Percentiles rank a stretch among this genome's conserved stretches.
Evolutionary conservation across 345 rosid genomes (phyloP).

Genomic region (Syzygium aqueum): DNA sequence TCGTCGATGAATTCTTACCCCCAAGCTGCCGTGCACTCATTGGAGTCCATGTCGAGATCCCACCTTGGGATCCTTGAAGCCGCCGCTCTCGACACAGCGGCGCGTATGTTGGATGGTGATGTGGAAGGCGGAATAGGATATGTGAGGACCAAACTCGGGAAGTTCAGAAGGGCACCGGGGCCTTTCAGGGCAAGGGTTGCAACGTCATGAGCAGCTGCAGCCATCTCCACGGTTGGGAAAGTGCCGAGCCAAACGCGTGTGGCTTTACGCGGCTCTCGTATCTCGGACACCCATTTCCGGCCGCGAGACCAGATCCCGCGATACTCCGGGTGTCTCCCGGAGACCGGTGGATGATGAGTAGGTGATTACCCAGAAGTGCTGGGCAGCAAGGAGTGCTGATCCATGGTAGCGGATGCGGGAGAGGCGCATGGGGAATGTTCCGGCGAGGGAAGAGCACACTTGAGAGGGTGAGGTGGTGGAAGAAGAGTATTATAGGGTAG

Average conservation of each 20-base stretch:
- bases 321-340: slow-evolving; percentile 36
- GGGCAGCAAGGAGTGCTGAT: neutral
- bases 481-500: neutral
- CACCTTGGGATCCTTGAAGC: slow-evolving; percentile 11
- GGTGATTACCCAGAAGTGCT: neutral
- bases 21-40: neutral
- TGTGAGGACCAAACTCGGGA: slow-evolving; percentile 33
- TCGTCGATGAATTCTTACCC: slow-evolving; percentile 47
- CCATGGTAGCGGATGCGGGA: neutral
- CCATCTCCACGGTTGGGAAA: slow-evolving; percentile 72
- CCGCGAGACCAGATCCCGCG: slow-evolving; percentile 68
- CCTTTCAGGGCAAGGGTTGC: slow-evolving; percentile 82
- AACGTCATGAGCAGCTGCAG: slow-evolving; percentile 77
- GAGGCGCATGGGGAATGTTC: neutral
- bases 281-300: slow-evolving; percentile 88
- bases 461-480: neutral
- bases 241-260: slow-evolving; percentile 93
- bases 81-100: slow-evolving; percentile 59
- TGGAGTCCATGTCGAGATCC: slow-evolving; percentile 1
- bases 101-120: slow-evolving; percentile 47
- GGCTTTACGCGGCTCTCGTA: slow-evolving; percentile 77
- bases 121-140: slow-evolving; percentile 59
- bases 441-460: neutral
- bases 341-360: neutral
- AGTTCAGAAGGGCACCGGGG: slow-evolving; percentile 47